Conservation (phyloP, 2,329 filamentous ascomycete genomes). For the Calonectria naviculata region DNA sequence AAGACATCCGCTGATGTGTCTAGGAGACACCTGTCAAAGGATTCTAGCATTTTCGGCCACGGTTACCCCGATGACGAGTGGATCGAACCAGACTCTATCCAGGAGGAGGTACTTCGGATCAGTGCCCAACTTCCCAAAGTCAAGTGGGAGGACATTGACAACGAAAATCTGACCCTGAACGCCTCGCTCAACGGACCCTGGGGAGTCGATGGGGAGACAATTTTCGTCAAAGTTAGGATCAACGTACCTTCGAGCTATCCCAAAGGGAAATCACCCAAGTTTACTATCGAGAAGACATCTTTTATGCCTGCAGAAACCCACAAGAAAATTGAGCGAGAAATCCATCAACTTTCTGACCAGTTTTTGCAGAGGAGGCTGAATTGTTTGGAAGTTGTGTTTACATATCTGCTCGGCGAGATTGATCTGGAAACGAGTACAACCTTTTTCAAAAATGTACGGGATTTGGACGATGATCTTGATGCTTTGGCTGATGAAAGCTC, state of each 20-base stretch:
- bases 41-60: slow-evolving; percentile 62
- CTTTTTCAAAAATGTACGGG: slow-evolving; percentile 72
- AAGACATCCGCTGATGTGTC: slow-evolving; percentile 54
- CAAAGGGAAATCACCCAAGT: slow-evolving; percentile 66
- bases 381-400: slow-evolving; percentile 70
- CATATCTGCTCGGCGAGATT: slow-evolving; percentile 72
- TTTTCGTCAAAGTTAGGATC: slow-evolving; percentile 72
- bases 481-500: slow-evolving; percentile 80
- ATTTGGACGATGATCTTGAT: slow-evolving; percentile 68
- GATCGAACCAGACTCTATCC: slow-evolving; percentile 70
- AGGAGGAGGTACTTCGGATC: slow-evolving; percentile 73
- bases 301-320: slow-evolving; percentile 69
- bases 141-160: slow-evolving; percentile 72
- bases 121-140: slow-evolving; percentile 72
- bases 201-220: slow-evolving; percentile 66
- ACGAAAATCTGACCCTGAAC: slow-evolving; percentile 68
- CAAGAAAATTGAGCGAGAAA: slow-evolving; percentile 61
- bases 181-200: slow-evolving; percentile 75
- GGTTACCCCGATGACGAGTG: slow-evolving; percentile 66
- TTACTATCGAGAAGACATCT: slow-evolving; percentile 70
- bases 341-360: slow-evolving; percentile 66
- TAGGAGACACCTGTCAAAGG: slow-evolving; percentile 62
- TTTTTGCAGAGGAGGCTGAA: slow-evolving; percentile 69
- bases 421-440: slow-evolving; percentile 70
- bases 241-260: slow-evolving; percentile 71